Conservation (phyloP, 1,284 basidiomycete species). For the Boletus semigastroideus region DNA sequence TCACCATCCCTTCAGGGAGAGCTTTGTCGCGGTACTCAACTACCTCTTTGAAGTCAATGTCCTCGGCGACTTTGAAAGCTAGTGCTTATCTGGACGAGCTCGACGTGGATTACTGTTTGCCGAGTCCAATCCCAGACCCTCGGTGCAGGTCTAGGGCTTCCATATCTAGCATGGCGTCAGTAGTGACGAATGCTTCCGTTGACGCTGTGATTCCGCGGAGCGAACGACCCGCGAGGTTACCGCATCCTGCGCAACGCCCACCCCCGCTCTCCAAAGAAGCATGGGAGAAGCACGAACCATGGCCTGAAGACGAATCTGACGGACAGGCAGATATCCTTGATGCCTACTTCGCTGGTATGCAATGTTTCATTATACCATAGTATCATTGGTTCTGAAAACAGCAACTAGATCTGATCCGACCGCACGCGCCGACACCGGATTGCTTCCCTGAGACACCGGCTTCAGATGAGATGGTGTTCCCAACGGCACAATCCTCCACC, state of each 20-base stretch:
- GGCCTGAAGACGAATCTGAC: conserved; percentile 28
- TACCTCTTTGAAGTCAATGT: conserved; percentile 26
- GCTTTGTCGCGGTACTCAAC: conserved; percentile 22
- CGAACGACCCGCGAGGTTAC: conserved; percentile 12
- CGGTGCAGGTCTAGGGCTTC: conserved; percentile 42
- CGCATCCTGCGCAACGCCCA: conserved; percentile 10
- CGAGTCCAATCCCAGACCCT: conserved; percentile 35
- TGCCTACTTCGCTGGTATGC: conserved; percentile 47
- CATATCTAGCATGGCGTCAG: conserved; percentile 57
- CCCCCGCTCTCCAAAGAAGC: conserved; percentile 16
- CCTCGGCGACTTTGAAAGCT: conserved; percentile 19
- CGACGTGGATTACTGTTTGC: conserved; percentile 43
- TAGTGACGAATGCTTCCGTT: conserved; percentile 55
- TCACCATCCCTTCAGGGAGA: conserved; percentile 14
- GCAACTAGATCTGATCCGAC: conserved; percentile 39
- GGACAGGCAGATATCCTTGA: conserved; percentile 51
- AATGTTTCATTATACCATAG: neutral
- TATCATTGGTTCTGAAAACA: conserved; percentile 2
- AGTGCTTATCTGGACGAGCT: conserved; percentile 38
- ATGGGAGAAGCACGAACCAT: conserved; percentile 27
- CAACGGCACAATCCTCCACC: conserved; percentile 9
- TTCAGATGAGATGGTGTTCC: conserved; percentile 7
- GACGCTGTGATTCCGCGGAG: conserved; percentile 51
- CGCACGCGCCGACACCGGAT: conserved; percentile 22
- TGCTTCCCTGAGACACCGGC: conserved; percentile 24